Base-by-base conservation (phyloP, 202 grass and related monocot genomes). In the Eragrostis tef region DNA sequence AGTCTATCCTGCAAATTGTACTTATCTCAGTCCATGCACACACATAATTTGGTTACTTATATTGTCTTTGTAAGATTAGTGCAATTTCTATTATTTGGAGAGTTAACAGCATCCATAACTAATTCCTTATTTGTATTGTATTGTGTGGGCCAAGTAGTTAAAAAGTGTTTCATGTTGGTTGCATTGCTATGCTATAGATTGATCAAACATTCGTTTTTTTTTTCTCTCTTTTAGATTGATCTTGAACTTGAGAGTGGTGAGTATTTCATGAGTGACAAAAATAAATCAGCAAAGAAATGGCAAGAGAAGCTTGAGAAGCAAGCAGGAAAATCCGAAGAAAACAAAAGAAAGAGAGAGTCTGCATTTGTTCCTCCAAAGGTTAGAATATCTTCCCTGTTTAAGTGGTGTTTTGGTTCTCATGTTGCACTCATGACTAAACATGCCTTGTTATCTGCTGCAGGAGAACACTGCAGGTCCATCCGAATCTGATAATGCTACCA, bases 231-330 rank as follows among this genome's bases (percentile, higher is more conserved):
- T 77, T 86, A 98, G 95, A 88, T 95, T 84, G 92, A 98, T 72
- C 39, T 86, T 66, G 56, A 91, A 81, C 84, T 98, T 73, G 88
- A 93, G 82, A 94, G 73, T 77, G 95, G 92, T 88, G 95, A 98
- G 82, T 98, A 83, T 94, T 98, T 98, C 90, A 62, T 98, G 57
- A 98, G 92, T 74, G 95, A 93, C 50, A 94, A 91, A 85, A 94
- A 85, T 85, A 98, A 94, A 82, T 89, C 92, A 21, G 92, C 75
- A 74, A 98, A 90, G 84, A 98, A 98, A 84, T 98, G 92, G 90
- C 87, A 91, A 88, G 95, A 98, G 57, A 98, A 98, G 53, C 83
- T 88, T 68, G 88, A 98, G 22, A 98, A 94, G 73, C 94, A 98
- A 77, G 86, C 92, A 72, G 94, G 92, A 80, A 98, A 91, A 79